phyloP scores from a whole-genome alignment of 1,139 yeast species.

The Saccharomyces uvarum region DNA sequence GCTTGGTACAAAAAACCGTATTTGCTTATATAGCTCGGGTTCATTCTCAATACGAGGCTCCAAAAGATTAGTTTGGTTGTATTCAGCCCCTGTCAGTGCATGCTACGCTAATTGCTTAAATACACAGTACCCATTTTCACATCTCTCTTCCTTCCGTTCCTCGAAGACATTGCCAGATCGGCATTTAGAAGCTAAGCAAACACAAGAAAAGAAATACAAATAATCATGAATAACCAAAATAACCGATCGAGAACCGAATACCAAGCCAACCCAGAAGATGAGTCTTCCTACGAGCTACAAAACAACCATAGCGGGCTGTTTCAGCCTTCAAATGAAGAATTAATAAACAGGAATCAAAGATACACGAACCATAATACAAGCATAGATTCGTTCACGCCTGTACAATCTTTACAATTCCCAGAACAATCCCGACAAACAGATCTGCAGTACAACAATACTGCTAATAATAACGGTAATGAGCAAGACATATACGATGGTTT shows the following conservation, averaged over 20 bases:
- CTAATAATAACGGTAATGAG: not conserved
- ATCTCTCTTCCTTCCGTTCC: not conserved
- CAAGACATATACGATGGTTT: not conserved
- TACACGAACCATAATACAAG: not conserved
- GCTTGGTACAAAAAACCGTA: not conserved
- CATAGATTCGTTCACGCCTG: slow-evolving; percentile 1
- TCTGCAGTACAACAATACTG: not conserved
- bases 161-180: not conserved
- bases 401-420: slow-evolving; percentile 1
- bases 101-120: not conserved
- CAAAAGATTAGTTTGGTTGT: not conserved
- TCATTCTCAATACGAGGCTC: not conserved
- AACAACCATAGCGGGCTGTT: not conserved
- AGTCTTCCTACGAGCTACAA: not conserved
- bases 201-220: not conserved
- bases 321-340: not conserved
- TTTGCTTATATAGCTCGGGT: not conserved
- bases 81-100: not conserved
- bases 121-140: not conserved
- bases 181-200: not conserved
- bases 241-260: not conserved
- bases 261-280: not conserved
- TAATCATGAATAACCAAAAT: not conserved
- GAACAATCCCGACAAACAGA: not conserved
- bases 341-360: not conserved